Percentiles rank a stretch among this genome's conserved stretches.
Conservation (phyloP, 805 yeast species). For the Saccharomycopsis fermentans region DNA sequence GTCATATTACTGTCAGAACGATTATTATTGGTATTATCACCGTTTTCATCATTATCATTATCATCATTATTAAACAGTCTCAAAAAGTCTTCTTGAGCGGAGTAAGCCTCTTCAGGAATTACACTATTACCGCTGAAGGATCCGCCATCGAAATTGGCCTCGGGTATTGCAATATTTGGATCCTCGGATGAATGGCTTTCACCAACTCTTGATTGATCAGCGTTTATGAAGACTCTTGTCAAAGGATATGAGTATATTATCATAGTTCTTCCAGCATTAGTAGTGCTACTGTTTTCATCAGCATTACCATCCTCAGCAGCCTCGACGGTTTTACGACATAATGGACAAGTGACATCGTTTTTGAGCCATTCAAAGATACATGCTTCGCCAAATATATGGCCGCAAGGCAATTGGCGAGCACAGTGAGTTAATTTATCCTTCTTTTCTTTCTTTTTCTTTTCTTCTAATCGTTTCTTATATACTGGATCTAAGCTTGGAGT, state of each 20-base stretch:
- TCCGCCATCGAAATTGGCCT: conserved; percentile 1
- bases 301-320: not conserved
- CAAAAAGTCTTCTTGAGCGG: not conserved
- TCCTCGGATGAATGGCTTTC: conserved; percentile 9
- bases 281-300: not conserved
- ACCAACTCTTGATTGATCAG: conserved; percentile 11
- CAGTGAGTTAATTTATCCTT: conserved; percentile 32
- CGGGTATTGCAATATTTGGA: conserved; percentile 13
- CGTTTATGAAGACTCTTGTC: conserved; percentile 5
- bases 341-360: conserved; percentile 68
- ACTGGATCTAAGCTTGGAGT: conserved; percentile 5
- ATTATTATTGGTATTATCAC: not conserved
- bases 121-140: conserved; percentile 12
- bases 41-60: not conserved
- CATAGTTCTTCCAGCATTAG: not conserved
- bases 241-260: conserved; percentile 10
- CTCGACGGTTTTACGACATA: conserved; percentile 37
- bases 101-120: conserved; percentile 5
- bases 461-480: not conserved
- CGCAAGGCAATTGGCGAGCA: conserved; percentile 73
- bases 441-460: conserved; percentile 1
- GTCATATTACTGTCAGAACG: not conserved
- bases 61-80: not conserved
- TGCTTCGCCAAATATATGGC: conserved; percentile 76
- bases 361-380: conserved; percentile 81